Conservation (phyloP, 768 basidiomycete genomes). For the Omphalotus guepiniiformis region DNA sequence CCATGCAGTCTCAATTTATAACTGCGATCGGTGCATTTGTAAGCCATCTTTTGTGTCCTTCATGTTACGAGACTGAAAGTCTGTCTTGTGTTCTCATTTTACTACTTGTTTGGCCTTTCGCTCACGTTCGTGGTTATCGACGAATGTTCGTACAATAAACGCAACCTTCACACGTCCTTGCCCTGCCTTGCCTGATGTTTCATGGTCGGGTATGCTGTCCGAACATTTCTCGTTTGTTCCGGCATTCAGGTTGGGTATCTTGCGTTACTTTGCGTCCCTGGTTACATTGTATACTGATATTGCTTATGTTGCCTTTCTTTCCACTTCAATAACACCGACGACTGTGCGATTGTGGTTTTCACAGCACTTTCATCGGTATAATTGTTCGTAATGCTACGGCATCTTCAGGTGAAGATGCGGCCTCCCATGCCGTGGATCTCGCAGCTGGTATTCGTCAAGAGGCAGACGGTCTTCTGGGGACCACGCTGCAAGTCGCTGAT, state of each 20-base stretch:
- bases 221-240: background rate
- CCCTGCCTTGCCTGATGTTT: background rate
- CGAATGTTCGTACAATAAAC: background rate
- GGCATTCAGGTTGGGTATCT: slow-evolving; percentile 29
- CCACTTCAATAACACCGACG: background rate
- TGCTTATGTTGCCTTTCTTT: background rate
- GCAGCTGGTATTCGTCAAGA: slow-evolving; percentile 74
- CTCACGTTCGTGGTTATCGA: background rate
- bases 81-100: slow-evolving; percentile 6
- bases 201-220: background rate
- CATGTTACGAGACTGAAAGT: too few relatives aligned
- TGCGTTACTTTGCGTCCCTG: background rate
- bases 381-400: slow-evolving; percentile 74
- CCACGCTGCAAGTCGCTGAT: slow-evolving; percentile 74
- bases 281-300: slow-evolving; percentile 3
- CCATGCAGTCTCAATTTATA: slow-evolving; percentile 90
- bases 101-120: background rate
- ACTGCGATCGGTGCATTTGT: slow-evolving; percentile 93
- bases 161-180: background rate
- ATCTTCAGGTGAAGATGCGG: slow-evolving; percentile 28
- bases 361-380: slow-evolving; percentile 84
- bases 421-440: slow-evolving; percentile 48
- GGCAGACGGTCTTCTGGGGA: slow-evolving; percentile 77
- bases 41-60: slow-evolving; percentile 33
- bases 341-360: slow-evolving; percentile 8